Evolutionary conservation across 1,139 yeast species (phyloP).

Genomic region (Kazachstania sp.): DNA sequence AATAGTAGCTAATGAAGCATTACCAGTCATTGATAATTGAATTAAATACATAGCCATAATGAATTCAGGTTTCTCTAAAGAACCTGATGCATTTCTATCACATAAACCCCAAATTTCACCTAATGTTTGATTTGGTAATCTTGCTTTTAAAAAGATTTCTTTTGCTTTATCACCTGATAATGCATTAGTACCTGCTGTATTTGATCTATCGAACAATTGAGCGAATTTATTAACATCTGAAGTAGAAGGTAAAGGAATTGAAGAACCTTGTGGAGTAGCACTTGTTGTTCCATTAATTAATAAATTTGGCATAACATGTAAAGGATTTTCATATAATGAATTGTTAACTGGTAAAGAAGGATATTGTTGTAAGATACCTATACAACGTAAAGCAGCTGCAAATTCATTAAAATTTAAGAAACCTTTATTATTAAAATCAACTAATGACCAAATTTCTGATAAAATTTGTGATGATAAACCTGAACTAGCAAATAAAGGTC

Average conservation of each 20-base stretch:
- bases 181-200: slow-evolving; percentile 35
- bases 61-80: slow-evolving; percentile 63
- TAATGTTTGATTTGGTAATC: slow-evolving; percentile 62
- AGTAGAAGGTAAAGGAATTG: slow-evolving; percentile 52
- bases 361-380: slow-evolving; percentile 68
- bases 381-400: slow-evolving; percentile 76
- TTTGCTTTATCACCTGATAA: slow-evolving; percentile 73
- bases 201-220: slow-evolving; percentile 62
- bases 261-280: slow-evolving; percentile 1
- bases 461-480: slow-evolving; percentile 70
- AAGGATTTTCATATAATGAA: slow-evolving; percentile 23
- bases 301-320: slow-evolving; percentile 8
- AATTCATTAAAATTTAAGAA: slow-evolving; percentile 76
- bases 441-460: slow-evolving; percentile 91
- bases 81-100: slow-evolving; percentile 68
- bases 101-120: slow-evolving; percentile 88
- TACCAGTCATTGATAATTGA: slow-evolving; percentile 63
- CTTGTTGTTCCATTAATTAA: background rate
- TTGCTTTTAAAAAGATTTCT: slow-evolving; percentile 80
- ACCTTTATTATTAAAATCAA: slow-evolving; percentile 80
- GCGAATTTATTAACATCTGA: slow-evolving; percentile 65
- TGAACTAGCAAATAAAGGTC: slow-evolving; percentile 75
- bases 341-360: slow-evolving; percentile 19
- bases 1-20: slow-evolving; percentile 42
- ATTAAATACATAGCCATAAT: slow-evolving; percentile 93